Evolutionary conservation across 202 grass and related monocot species (phyloP), one percentile per base, ranked within the genome.

Genomic region (Schoenoplectus triqueter): DNA sequence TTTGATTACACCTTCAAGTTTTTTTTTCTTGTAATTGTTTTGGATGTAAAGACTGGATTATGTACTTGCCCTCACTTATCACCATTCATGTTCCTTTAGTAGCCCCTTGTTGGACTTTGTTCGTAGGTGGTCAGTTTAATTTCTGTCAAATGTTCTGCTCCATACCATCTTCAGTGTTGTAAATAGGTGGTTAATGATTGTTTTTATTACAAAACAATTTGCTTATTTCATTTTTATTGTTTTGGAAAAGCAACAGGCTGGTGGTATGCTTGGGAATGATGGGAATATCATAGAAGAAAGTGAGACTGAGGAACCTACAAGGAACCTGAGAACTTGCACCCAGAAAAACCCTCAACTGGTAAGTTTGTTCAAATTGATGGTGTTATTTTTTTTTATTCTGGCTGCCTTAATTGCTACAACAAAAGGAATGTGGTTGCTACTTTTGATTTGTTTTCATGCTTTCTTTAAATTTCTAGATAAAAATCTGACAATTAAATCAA

Each of bases 261-360:
- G 6, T 60, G 31, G 39, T 45, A 61, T 78, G 54, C 39, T 61
- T 60, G 55, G 40, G 54, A 55, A 78, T 31, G 54, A 78, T 78
- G 75, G 13, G 14, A 78, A 78, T 44, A 86, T 86, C 47, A 69
- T 54, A 73, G 88, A 94, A 67, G 87, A 93, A 57, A 71, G 64
- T 63, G 86, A 89, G 65, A 84, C 83, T 19, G 61, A 60, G 55
- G 87, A 85, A 71, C 81, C 67, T 22, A 65, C 42, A 59, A 86
- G 61, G 57, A 84, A 88, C 88, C 57, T 73, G 15, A 85, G 60
- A 79, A 62, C 71, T 70, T 21, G 57, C 21, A 31, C 78, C 20
- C 22, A 18, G 54, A 44, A 78, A 78, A 59, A 18, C 54, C 14
- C 39, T 59, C 75, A 42, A 61, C 15, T 78, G 75, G 75, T 78